These are phyloP conservation scores for Amylocystis lapponica DNA, from an alignment of 768 basidiomycete genomes.

Conservation along the genomic window DNA sequence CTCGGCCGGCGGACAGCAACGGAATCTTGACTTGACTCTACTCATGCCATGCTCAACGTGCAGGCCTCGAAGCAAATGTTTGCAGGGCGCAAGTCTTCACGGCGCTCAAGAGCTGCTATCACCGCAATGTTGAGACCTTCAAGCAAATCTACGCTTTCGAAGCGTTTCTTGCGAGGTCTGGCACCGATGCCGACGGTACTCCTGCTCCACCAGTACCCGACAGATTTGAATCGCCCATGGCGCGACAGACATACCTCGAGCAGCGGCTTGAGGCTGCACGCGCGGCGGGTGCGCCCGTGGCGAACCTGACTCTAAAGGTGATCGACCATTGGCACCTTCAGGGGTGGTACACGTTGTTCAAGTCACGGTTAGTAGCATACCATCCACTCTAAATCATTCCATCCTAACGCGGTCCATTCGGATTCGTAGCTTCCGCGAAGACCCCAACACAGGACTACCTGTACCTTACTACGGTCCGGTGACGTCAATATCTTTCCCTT, in stretches of 20 bases:
- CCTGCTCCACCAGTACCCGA: too few species aligned
- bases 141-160: constrained; percentile 78
- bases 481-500: neutral
- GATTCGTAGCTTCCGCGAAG: constrained; percentile 15
- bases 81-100: constrained; percentile 77
- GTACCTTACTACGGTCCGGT: constrained; percentile 12
- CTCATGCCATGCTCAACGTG: neutral
- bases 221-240: too few species aligned
- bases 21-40: constrained; percentile 3
- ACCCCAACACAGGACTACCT: constrained; percentile 19
- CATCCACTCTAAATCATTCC: too few species aligned
- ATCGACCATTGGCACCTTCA: constrained; percentile 76
- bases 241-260: constrained; percentile 67
- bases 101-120: constrained; percentile 79
- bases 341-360: constrained; percentile 75
- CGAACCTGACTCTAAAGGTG: constrained; percentile 65
- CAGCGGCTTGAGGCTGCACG: constrained; percentile 62
- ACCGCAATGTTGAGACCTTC: constrained; percentile 81
- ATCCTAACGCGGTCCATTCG: too few species aligned
- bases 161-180: constrained; percentile 37
- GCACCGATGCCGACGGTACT: constrained; percentile 22
- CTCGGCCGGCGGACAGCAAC: neutral
- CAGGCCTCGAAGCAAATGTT: constrained; percentile 73
- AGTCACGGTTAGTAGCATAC: constrained; percentile 50
- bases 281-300: constrained; percentile 62